phyloP scores from a whole-genome alignment of 108 stramenopile genomes.

The Schizochytrium sp. region DNA sequence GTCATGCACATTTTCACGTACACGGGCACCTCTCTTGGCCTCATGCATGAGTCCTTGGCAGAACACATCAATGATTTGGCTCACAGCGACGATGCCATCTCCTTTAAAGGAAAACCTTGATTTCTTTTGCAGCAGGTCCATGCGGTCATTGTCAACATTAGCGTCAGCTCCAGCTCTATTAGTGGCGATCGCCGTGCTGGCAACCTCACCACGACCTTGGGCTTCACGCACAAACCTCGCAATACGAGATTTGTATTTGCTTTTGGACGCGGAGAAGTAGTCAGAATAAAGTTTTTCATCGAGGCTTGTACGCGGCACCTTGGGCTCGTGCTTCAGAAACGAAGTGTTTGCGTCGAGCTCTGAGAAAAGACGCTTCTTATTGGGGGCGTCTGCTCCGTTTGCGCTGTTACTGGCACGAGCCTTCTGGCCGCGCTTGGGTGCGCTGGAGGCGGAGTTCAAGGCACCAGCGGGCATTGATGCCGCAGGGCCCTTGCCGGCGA shows the following conservation, averaged over 20 bases:
- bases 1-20: too few relatives aligned
- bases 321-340: background rate
- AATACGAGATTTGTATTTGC: conserved; percentile 37
- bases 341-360: background rate
- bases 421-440: background rate
- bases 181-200: background rate
- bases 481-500: too few relatives aligned
- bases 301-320: conserved; percentile 1
- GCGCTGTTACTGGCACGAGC: background rate
- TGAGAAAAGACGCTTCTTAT: conserved; percentile 2
- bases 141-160: background rate
- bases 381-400: background rate
- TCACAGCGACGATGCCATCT: conserved; percentile 43
- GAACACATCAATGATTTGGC: conserved; percentile 55
- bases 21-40: too few relatives aligned
- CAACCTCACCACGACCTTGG: background rate
- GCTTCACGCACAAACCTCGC: conserved; percentile 15
- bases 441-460: background rate
- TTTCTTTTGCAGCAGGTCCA: conserved; percentile 37
- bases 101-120: conserved; percentile 47
- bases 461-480: background rate
- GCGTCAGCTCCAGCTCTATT: background rate
- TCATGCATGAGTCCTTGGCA: conserved; percentile 47
- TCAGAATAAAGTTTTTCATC: conserved; percentile 41
- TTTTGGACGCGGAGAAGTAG: conserved; percentile 57